phyloP scores from a whole-genome alignment of 192 early-diverging fungal genomes.

The Funneliformis geosporum region DNA sequence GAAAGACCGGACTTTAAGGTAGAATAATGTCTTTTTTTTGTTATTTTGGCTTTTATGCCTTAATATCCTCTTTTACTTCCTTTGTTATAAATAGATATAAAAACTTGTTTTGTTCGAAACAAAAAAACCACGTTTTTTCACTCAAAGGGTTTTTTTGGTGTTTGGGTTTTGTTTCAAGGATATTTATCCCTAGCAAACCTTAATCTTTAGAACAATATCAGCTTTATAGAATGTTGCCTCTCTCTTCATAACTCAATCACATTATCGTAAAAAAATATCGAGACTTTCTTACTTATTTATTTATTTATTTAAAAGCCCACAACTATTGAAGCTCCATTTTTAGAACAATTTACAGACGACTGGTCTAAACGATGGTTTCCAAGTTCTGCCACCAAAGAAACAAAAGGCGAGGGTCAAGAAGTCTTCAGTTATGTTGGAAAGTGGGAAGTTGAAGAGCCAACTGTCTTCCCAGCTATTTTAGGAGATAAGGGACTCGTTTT shows the following conservation, averaged over 20 bases:
- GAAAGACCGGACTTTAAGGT: slow-evolving; percentile 20
- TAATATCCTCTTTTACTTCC: not conserved
- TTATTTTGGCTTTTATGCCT: too few species aligned
- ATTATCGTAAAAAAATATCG: not conserved
- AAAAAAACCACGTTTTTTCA: not conserved
- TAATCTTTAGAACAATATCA: not conserved
- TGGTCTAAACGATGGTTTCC: slow-evolving; percentile 67
- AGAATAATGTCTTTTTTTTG: not conserved
- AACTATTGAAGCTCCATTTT: slow-evolving; percentile 60
- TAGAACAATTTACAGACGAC: slow-evolving; percentile 70
- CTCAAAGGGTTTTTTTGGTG: not conserved
- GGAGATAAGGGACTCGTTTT: slow-evolving; percentile 80
- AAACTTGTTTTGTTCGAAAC: not conserved
- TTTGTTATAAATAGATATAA: not conserved
- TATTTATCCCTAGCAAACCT: not conserved
- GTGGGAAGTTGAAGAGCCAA: slow-evolving; percentile 79
- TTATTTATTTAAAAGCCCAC: slow-evolving; percentile 53
- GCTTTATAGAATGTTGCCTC: not conserved
- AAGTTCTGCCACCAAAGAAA: slow-evolving; percentile 69
- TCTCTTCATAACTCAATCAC: not conserved
- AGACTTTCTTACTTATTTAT: not conserved
- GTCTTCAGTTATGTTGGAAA: slow-evolving; percentile 67
- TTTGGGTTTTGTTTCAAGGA: not conserved
- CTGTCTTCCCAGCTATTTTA: slow-evolving; percentile 54
- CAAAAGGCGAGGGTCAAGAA: slow-evolving; percentile 72